Evolutionary conservation across 2,329 filamentous ascomycete genomes (phyloP).

Genomic region (Fusarium sp.): DNA sequence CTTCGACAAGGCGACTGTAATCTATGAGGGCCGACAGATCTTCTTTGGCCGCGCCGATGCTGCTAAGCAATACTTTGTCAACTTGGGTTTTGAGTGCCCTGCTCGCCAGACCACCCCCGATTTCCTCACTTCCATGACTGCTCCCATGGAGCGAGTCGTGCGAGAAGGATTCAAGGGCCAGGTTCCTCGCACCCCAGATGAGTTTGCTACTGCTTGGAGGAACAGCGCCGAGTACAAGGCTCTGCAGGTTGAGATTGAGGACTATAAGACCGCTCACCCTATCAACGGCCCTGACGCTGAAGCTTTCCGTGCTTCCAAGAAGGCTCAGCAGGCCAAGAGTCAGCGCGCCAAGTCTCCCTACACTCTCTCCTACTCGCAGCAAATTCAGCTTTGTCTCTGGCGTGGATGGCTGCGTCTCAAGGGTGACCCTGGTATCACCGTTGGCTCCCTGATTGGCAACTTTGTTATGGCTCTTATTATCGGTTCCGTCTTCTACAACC

Average conservation of each 20-base stretch:
- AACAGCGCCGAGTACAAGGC: conserved; percentile 62
- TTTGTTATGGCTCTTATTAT: conserved; percentile 81
- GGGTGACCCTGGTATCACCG: conserved; percentile 80
- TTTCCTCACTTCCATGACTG: conserved; percentile 78
- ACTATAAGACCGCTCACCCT: conserved; percentile 64
- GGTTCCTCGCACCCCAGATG: conserved; percentile 69
- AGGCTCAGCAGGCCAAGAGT: conserved; percentile 65
- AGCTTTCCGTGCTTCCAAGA: conserved; percentile 65
- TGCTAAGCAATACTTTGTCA: conserved; percentile 73
- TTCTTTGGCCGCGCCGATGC: conserved; percentile 70
- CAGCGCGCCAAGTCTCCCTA: conserved; percentile 80
- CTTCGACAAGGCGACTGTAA: conserved; percentile 68
- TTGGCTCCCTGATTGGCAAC: conserved; percentile 78
- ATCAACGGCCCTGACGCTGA: conserved; percentile 66
- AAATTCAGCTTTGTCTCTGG: conserved; percentile 82
- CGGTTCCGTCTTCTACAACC: conserved; percentile 82
- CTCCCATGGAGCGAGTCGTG: conserved; percentile 65
- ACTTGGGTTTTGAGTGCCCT: conserved; percentile 75
- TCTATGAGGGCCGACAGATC: conserved; percentile 72
- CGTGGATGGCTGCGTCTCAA: conserved; percentile 82
- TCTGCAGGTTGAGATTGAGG: conserved; percentile 65
- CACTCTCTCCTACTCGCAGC: conserved; percentile 81
- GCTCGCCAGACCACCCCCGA: conserved; percentile 76
- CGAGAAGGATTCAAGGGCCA: conserved; percentile 66
- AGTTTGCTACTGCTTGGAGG: conserved; percentile 70